Conservation (phyloP, 2,329 filamentous ascomycete genomes). For the Cladosporium sp. region DNA sequence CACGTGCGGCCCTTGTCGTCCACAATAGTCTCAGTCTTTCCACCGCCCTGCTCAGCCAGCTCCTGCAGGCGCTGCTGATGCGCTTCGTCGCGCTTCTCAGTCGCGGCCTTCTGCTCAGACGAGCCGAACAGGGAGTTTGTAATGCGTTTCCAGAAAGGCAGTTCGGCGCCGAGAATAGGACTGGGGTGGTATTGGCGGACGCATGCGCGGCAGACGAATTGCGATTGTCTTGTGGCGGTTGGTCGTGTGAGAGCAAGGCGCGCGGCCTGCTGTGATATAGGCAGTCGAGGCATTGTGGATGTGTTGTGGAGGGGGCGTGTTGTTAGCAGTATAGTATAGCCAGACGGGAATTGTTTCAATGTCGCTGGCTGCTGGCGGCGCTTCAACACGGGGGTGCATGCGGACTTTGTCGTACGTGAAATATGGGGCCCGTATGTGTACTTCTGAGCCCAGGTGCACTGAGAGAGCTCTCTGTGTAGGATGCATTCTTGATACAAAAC, state of each 20-base stretch:
- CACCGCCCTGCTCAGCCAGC: constrained; percentile 9
- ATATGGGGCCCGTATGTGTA: background rate
- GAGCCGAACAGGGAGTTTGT: constrained; percentile 32
- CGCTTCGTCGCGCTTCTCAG: constrained; percentile 27
- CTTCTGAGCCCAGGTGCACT: background rate
- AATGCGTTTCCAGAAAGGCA: constrained; percentile 32
- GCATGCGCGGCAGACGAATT: constrained; percentile 36
- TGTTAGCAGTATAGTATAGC: background rate
- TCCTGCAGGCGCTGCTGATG: constrained; percentile 23
- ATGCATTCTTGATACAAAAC: background rate
- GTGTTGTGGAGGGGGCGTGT: background rate
- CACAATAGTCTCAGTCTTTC: constrained; percentile 22
- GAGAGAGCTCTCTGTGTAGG: too few relatives aligned
- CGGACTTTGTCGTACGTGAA: background rate
- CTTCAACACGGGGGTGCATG: background rate
- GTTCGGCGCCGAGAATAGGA: constrained; percentile 24
- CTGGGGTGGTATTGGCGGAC: constrained; percentile 34
- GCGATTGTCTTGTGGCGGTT: constrained; percentile 22
- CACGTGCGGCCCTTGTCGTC: constrained; percentile 27
- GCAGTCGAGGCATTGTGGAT: constrained; percentile 17
- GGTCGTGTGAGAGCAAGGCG: constrained; percentile 27
- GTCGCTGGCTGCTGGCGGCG: constrained; percentile 7
- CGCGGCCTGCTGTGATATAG: constrained; percentile 31
- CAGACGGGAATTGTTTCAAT: constrained; percentile 11
- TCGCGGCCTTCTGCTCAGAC: constrained; percentile 27